A percentile compares a stretch with the other conserved stretches of the same genome.
phyloP scores from a whole-genome alignment of 139 green algal genomes.

The Picochlorum sp. region DNA sequence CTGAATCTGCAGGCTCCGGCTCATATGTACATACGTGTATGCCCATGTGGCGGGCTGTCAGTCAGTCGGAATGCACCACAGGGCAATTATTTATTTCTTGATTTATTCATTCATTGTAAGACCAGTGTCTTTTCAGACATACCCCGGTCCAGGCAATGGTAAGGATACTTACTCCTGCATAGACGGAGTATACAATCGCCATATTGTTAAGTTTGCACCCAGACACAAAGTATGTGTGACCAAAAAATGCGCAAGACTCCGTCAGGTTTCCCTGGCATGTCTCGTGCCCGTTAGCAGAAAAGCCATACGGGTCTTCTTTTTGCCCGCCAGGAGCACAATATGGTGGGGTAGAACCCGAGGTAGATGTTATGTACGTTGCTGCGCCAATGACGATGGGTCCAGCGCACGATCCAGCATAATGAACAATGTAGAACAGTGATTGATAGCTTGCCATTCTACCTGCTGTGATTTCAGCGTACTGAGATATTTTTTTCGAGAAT shows the following conservation, averaged over 20 bases:
- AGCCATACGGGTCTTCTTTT: neutral
- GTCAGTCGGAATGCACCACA: no score
- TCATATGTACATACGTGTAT: no score
- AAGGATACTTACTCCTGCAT: slow-evolving; percentile 3
- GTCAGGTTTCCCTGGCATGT: no score
- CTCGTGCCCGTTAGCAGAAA: neutral
- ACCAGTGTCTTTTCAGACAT: no score
- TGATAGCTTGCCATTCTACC: slow-evolving; percentile 12
- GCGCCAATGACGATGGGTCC: slow-evolving; percentile 14
- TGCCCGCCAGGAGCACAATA: slow-evolving; percentile 6
- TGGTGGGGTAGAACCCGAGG: neutral
- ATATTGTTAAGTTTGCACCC: slow-evolving; percentile 15
- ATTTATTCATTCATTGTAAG: no score
- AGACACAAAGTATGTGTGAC: slow-evolving; percentile 6
- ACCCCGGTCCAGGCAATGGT: no score
- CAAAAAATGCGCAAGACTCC: slow-evolving; percentile 9
- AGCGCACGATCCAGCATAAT: slow-evolving; percentile 6
- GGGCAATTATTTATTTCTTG: no score
- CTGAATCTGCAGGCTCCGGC: no score
- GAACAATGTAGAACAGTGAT: slow-evolving; percentile 13
- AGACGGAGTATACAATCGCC: slow-evolving; percentile 5
- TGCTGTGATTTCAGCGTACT: slow-evolving; percentile 16
- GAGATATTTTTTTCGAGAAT: slow-evolving; percentile 28
- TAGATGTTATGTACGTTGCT: slow-evolving; percentile 17
- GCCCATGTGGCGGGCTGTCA: no score